Evolutionary conservation across 2,329 filamentous ascomycete genomes (phyloP), one percentile per base, ranked within the genome.

Genomic region (Fusarium illudens): DNA sequence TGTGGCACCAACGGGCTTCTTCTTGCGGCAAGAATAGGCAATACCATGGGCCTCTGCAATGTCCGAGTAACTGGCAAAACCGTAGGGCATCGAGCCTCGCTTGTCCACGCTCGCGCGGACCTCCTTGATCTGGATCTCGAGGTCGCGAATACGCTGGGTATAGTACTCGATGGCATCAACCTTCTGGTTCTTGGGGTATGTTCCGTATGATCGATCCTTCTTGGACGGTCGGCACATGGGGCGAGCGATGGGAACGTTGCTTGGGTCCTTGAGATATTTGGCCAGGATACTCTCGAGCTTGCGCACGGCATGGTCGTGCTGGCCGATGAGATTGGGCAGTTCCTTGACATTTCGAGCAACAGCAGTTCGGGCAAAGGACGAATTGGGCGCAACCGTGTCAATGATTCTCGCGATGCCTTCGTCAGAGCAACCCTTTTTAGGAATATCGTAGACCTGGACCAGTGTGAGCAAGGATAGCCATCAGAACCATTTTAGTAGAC

Each of bases 141-240:
- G 84, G 49, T 90, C 86, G 70, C 89, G 89, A 75, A 99, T 97
- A 17, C 94, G 90, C 55, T 91, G 87, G 0, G 94, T 96, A 56
- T 97, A 84, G 74, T 97, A 98, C 66, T 97, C 93, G 74, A 99
- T 98, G 17, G 96, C 93, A 76, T 99, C 96, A 5, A 98, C 87
- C 76, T 94, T 95, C 68, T 92, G 88, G 13, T 87, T 87, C 32
- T 86, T 87, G 22, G 90, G 84, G 69, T 89, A 90, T 2, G 86
- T 87, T 46, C 78, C 80, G 71, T 88, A 90, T 1, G 88, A 86
- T 58, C 87, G 89, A 73, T 97, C 93, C 67, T 91, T 91, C 76
- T 94, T 95, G 12, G 91, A 91, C 0, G 93, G 92, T 44, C 87
- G 89, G 82, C 94, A 96, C 50, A 87, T 85, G 1, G 96, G 96